phyloP scores from a whole-genome alignment of 2,329 filamentous ascomycete species.

The Fusarium acutatum region DNA sequence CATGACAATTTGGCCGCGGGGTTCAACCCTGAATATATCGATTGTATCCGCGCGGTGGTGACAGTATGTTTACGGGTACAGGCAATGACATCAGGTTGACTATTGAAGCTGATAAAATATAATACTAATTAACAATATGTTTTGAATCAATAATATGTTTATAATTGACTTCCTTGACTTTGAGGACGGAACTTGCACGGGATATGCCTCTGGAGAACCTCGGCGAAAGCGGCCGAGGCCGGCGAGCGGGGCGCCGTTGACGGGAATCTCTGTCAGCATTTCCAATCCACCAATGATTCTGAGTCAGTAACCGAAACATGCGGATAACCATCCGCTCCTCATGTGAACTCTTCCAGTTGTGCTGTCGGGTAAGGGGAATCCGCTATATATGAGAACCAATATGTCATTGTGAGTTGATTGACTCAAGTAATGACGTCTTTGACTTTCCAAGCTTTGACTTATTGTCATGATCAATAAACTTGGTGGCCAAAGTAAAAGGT shows the following conservation, averaged over 20 bases:
- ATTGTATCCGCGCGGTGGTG: not conserved
- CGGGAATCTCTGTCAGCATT: slow-evolving; percentile 28
- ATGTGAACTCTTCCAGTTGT: not conserved
- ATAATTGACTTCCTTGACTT: not conserved
- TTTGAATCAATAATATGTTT: not conserved
- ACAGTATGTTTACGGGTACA: not conserved
- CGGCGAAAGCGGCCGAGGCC: slow-evolving; percentile 35
- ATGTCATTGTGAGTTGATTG: not conserved
- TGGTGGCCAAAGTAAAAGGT: not conserved
- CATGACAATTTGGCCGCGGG: not conserved
- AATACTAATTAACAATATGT: no score
- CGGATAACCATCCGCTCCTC: slow-evolving; percentile 6
- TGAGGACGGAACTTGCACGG: not conserved
- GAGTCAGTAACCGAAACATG: slow-evolving; percentile 18
- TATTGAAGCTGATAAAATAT: not conserved
- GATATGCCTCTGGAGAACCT: slow-evolving; percentile 23
- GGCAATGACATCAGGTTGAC: not conserved
- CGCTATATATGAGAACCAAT: not conserved
- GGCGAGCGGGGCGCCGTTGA: slow-evolving; percentile 23
- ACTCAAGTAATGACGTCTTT: not conserved
- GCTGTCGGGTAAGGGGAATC: slow-evolving; percentile 3
- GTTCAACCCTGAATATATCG: slow-evolving; percentile 16
- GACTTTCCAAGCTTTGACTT: not conserved
- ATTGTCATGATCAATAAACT: not conserved
- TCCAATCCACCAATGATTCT: slow-evolving; percentile 27